Evolutionary conservation across 805 yeast species (phyloP), one percentile per base, ranked within the genome.

Genomic region (Candida ponderosae): DNA sequence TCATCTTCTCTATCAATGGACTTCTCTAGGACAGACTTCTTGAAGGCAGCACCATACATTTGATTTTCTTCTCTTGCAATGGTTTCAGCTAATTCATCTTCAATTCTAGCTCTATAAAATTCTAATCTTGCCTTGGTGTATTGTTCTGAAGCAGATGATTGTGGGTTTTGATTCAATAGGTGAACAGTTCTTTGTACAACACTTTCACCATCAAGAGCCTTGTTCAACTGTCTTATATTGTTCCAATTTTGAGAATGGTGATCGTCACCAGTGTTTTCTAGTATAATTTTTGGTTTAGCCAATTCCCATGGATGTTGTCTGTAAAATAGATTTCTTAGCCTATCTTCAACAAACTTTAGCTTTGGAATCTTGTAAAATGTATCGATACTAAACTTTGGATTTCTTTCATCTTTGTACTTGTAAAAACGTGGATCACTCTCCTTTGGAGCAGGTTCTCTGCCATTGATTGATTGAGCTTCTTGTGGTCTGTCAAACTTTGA

Each of bases 271-370:
- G 70, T 68, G 50, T 78, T 83, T 59, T 93, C 98, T 33, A 88
- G 70, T 46, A 93, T 62, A 21, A 76, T 70, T 56, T 84, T 85
- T 13, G 97, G 96, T 48, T 95, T 74, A 2, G 97, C 86, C 37
- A 89, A 66, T 62, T 93, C 98, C 98, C 98, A 93, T 6, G 98
- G 98, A 61, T 93, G 98, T 56, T 89, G 96, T 41, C 78, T 77
- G 60, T 81, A 90, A 54, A 93, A 93, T 18, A 83, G 66, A 33
- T 74, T 69, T 64, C 98, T 76, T 48, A 93, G 62, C 49, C 81
- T 77, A 60, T 93, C 98, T 59, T 90, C 72, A 5, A 64, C 53
- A 40, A 51, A 65, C 18, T 44, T 45, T 29, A 65, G 46, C 31
- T 46, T 45, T n/a, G 41, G 35, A 18, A 45, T 36, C 10, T 46